Base-by-base conservation (phyloP, 495 filamentous ascomycete genomes). In the Penicillium canescens region DNA sequence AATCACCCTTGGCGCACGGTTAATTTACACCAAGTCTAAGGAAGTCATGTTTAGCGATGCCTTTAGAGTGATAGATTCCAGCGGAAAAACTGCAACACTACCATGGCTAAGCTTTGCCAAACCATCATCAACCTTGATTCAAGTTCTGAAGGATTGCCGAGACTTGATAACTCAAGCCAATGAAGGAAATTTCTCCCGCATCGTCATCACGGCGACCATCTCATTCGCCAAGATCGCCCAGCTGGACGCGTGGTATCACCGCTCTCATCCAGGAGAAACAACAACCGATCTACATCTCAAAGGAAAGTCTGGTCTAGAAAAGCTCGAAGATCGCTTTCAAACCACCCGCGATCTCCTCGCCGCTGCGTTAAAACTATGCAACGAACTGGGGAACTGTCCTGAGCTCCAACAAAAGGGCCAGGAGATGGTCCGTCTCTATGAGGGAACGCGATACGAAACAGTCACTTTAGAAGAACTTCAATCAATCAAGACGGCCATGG, bases 401-500 rank as follows among this genome's bases (percentile, higher is more conserved):
- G 56, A 54, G 20, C 51, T 59, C n/a, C 23, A 42, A 41, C 38
- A 59, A 9, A n/a, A 38, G 11, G 36, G 50, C 9, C 12, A 50
- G n/a, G 56, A 50, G n/a, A 59, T 59, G 45, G 9, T 20, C 24
- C 34, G 42, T 8, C 43, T 54, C 14, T 59, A 13, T 12, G 41
- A 59, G 14, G 43, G 54, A 4, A 11, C 56, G 12, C 56, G 46
- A 6, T 59, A 59, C 12, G 50, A 59, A 8, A 33, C 2, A 16
- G 50, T 59, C 4, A 59, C 56, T 37, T 14, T 16, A 36, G 40
- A 59, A 36, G 56, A 59, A 46, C 26, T 59, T 6, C 2, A 35
- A 21, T 54, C 43, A 11, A 54, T 58, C 23, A 58, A 58, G 40
- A 49, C 33, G 0, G 56, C 50, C 26, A 58, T 58, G 44, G 50